Base-by-base conservation (phyloP, 73 alveolate species). In the Symbiodinium pilosum region DNA sequence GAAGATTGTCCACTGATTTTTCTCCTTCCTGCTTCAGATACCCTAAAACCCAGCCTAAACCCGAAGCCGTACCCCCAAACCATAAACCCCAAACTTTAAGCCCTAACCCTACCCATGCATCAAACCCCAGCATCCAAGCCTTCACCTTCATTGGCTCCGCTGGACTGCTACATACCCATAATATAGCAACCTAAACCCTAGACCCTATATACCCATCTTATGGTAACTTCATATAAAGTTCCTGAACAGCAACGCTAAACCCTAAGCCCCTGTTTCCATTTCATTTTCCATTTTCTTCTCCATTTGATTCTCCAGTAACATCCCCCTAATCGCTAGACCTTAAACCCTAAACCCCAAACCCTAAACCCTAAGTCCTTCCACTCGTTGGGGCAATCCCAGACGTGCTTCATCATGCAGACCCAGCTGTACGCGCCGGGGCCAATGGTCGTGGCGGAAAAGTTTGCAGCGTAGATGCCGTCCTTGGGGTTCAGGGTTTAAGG, bases 301-400 rank as follows among this genome's bases (percentile, higher is more conserved):
- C n/a, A n/a, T n/a, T n/a, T n/a, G n/a, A n/a, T n/a, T n/a, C n/a
- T n/a, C n/a, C n/a, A n/a, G n/a, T n/a, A n/a, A n/a, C n/a, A n/a
- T n/a, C n/a, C 16, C 24, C 24, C 8, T 11, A 47, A 47, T 8
- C 64, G 24, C 64, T 47, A 47, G 16, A 47, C 64, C 64, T 16
- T 47, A 47, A 47, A 47, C 64, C 64, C 64, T 47, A 47, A 47
- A 47, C 64, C 64, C 64, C 16, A 47, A 47, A 47, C 64, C 64
- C 64, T 16, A 56, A 32, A 56, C 32, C 73, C 69, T 44, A 87
- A 40, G 71, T 59, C 86, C 7, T 56, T 87, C 94, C 94, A 87
- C 59, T 87, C 94, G 40, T 87, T 87, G 84, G 94, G 94, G 94
- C 95, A 88, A 54, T 59, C 95, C 94, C 94, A 87, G 43, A 64